phyloP scores from a whole-genome alignment of 1,139 yeast species.

The Suhomyces bolitotheri region DNA sequence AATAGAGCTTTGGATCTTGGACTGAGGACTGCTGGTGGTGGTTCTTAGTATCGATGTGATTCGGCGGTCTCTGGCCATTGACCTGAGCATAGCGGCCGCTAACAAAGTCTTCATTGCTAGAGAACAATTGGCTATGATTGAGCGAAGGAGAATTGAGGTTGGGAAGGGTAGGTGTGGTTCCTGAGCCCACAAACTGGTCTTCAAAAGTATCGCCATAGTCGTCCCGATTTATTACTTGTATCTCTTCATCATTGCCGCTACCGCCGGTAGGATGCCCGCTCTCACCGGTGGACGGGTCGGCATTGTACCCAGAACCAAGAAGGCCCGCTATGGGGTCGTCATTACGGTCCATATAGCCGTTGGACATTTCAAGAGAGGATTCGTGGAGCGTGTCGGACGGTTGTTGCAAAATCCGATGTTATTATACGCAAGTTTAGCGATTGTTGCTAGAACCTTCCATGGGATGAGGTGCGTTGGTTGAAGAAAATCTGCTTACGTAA shows the following conservation, averaged over 20 bases:
- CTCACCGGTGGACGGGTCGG: conserved; percentile 6
- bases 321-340: conserved; percentile 12
- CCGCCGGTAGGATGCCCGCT: conserved; percentile 12
- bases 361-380: conserved; percentile 1
- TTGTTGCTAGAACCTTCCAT: conserved; percentile 11
- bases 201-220: conserved; percentile 12
- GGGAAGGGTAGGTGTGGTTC: conserved; percentile 9
- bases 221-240: conserved; percentile 38
- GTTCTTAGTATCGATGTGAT: conserved; percentile 3
- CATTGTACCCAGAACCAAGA: conserved; percentile 4
- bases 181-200: conserved; percentile 6
- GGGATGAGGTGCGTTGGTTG: no score
- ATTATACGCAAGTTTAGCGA: no score
- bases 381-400: neutral
- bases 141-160: conserved; percentile 8
- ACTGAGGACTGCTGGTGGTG: neutral
- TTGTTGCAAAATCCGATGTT: conserved; percentile 5
- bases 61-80: conserved; percentile 10
- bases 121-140: conserved; percentile 9
- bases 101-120: conserved; percentile 4
- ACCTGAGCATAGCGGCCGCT: conserved; percentile 5
- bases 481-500: conserved; percentile 2
- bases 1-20: neutral
- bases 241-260: conserved; percentile 28
- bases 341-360: conserved; percentile 7